These are phyloP conservation scores for Scenedesmus sp. DNA, from an alignment of 163 green algal species.

Conservation along the genomic window DNA sequence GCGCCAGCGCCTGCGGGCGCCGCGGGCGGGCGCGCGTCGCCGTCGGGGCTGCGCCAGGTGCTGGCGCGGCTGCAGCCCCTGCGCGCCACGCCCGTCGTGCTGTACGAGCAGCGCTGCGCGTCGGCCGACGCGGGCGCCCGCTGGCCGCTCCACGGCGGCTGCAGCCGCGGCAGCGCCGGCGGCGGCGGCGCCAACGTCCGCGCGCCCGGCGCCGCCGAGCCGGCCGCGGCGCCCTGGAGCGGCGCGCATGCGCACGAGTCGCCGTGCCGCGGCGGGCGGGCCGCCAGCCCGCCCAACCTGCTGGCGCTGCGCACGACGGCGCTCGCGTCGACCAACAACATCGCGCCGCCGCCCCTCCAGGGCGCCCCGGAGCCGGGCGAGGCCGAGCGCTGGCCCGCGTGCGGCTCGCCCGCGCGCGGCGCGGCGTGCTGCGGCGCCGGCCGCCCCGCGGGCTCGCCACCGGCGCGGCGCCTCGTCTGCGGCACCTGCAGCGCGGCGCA, in stretches of 20 bases:
- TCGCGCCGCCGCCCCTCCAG: neutral
- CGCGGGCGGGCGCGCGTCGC: neutral
- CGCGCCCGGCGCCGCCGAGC: too few relatives aligned
- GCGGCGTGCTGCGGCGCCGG: too few relatives aligned
- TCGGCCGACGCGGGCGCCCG: neutral
- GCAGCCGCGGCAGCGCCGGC: neutral
- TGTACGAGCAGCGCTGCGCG: neutral
- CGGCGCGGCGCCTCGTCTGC: slow-evolving; percentile 6
- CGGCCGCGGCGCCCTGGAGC: slow-evolving; percentile 2
- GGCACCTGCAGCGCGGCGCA: slow-evolving; percentile 18
- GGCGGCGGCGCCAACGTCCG: neutral
- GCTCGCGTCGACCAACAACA: slow-evolving; percentile 19
- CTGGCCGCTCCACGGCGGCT: neutral
- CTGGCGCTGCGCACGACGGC: slow-evolving; percentile 15
- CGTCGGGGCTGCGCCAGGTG: slow-evolving; percentile 15
- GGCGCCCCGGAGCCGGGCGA: neutral
- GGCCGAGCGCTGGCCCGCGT: neutral
- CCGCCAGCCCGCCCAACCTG: slow-evolving; percentile 27
- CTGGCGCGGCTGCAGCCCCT: slow-evolving; percentile 13
- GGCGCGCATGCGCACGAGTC: slow-evolving; percentile 1
- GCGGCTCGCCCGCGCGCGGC: neutral
- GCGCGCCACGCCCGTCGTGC: slow-evolving; percentile 2
- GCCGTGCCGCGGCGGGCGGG: neutral
- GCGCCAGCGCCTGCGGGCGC: too few relatives aligned
- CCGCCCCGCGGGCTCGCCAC: neutral